Evolutionary conservation across 73 alveolate species (phyloP).

Genomic region (Paramecium caudatum): DNA sequence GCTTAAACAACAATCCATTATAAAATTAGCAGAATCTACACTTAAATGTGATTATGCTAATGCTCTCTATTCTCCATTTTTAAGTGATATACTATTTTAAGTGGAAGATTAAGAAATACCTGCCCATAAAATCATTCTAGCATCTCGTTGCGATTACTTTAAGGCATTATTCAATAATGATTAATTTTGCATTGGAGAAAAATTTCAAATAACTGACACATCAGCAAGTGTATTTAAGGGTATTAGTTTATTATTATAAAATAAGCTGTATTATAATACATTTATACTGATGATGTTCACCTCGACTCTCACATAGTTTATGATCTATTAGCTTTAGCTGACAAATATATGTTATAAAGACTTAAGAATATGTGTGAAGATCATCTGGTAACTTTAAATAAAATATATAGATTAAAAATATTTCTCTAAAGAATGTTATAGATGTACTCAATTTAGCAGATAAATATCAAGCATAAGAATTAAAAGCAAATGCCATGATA

Average conservation of each 20-base stretch:
- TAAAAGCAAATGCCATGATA: slow-evolving; percentile 80
- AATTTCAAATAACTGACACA: slow-evolving; percentile 19
- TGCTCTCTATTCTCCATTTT: slow-evolving; percentile 65
- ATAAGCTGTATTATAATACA: slow-evolving; percentile 75
- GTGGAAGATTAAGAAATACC: slow-evolving; percentile 75
- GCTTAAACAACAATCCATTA: slow-evolving; percentile 51
- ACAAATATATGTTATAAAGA: slow-evolving; percentile 76
- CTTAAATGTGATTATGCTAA: slow-evolving; percentile 71
- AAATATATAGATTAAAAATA: slow-evolving; percentile 52
- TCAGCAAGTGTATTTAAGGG: slow-evolving; percentile 52
- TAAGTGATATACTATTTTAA: slow-evolving; percentile 81
- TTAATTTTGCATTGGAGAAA: background rate
- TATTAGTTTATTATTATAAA: slow-evolving; percentile 45
- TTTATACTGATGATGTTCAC: slow-evolving; percentile 81
- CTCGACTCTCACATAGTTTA: slow-evolving; percentile 66
- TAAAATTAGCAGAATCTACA: slow-evolving; percentile 81
- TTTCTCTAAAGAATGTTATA: slow-evolving; percentile 82
- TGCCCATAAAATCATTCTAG: slow-evolving; percentile 84
- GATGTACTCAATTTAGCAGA: slow-evolving; percentile 82
- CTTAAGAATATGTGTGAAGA: slow-evolving; percentile 85
- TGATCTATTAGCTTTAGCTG: slow-evolving; percentile 79
- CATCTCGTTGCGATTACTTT: slow-evolving; percentile 84
- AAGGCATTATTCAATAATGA: slow-evolving; percentile 75
- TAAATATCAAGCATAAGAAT: slow-evolving; percentile 80
- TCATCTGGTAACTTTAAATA: slow-evolving; percentile 36